A percentile compares a stretch with the other conserved stretches of the same genome.
These are phyloP conservation scores for Populus hybrid DNA, from an alignment of 441 rosid species.

Conservation along the genomic window DNA sequence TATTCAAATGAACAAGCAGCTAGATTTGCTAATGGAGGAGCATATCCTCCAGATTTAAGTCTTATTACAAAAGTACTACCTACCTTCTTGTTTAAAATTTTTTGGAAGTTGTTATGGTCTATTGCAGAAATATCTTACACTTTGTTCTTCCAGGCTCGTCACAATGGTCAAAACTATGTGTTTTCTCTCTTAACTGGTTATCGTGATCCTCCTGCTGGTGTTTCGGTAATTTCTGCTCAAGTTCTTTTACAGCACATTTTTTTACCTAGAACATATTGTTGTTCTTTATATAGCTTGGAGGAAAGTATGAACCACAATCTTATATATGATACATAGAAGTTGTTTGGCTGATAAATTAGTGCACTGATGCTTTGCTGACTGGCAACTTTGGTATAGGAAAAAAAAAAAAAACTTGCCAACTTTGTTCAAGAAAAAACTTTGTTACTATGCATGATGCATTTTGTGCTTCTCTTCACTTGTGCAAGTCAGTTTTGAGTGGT, in stretches of 20 bases:
- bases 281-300: background rate
- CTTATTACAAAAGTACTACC: constrained; percentile 85
- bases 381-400: background rate
- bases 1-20: constrained; percentile 94
- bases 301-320: background rate
- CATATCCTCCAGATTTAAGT: constrained; percentile 99
- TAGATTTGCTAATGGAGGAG: constrained; percentile 99
- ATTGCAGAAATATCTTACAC: constrained; percentile 2
- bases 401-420: background rate
- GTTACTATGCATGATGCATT: background rate
- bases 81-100: background rate
- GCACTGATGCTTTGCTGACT: background rate
- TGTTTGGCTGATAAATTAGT: background rate
- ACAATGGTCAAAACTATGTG: constrained; percentile 96
- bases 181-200: constrained; percentile 97
- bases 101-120: constrained; percentile 14
- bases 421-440: background rate
- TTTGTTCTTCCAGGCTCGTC: constrained; percentile 79
- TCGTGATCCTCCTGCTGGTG: constrained; percentile 99
- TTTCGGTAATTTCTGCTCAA: constrained; percentile 47
- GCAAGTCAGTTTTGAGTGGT: background rate
- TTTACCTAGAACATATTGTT: background rate
- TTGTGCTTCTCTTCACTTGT: background rate
- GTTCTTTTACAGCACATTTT: background rate
- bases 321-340: background rate